Percentiles rank a stretch among this genome's conserved stretches.
Conservation (phyloP, 202 grass and related monocot species). For the Digitaria exilis region DNA sequence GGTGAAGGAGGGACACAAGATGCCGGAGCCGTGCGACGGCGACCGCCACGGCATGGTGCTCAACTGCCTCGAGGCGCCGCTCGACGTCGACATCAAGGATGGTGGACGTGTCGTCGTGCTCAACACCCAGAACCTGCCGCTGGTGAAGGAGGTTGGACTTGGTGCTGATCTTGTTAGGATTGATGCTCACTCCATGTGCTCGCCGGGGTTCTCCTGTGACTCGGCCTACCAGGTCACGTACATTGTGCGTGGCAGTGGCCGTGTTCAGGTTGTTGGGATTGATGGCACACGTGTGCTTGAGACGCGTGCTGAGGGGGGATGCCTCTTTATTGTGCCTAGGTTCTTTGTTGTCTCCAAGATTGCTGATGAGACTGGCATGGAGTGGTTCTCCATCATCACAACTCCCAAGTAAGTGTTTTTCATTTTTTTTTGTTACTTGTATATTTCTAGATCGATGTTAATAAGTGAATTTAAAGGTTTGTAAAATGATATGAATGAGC, state of each 20-base stretch:
- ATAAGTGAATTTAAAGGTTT: neutral
- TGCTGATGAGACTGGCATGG: constrained; percentile 68
- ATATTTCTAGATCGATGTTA: neutral
- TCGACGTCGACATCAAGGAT: constrained; percentile 77
- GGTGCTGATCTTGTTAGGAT: constrained; percentile 80
- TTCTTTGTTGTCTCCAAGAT: constrained; percentile 92
- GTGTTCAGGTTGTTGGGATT: constrained; percentile 68
- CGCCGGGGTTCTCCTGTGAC: constrained; percentile 79
- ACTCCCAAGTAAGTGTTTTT: constrained; percentile 67
- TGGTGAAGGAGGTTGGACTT: constrained; percentile 62
- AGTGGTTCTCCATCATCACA: constrained; percentile 95
- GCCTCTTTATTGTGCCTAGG: constrained; percentile 78
- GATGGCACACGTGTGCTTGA: constrained; percentile 73
- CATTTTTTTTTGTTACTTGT: neutral
- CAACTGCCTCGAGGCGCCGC: constrained; percentile 72
- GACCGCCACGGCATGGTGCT: constrained; percentile 67
- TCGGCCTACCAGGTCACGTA: constrained; percentile 88
- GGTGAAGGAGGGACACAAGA: constrained; percentile 45
- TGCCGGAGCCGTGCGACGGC: constrained; percentile 39
- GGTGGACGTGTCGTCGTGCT: constrained; percentile 69
- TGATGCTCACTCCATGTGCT: constrained; percentile 74
- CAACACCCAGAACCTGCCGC: constrained; percentile 75
- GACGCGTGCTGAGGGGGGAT: constrained; percentile 52
- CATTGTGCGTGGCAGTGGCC: constrained; percentile 67
- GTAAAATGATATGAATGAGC: neutral